Conservation (phyloP, 305 asterid species). For the Solanum aculeatissimum region DNA sequence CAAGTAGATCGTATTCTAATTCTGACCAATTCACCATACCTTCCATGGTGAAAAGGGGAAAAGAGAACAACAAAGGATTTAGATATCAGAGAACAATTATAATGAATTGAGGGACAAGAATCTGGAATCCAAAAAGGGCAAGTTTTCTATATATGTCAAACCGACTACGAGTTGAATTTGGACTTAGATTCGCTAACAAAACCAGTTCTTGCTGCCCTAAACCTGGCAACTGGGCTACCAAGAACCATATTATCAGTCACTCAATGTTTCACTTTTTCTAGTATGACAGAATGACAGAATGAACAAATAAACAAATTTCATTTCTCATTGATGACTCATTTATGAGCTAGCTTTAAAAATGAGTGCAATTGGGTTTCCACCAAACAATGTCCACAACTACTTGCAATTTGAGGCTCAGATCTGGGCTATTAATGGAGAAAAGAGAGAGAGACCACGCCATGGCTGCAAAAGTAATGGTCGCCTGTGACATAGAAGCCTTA, state of each 20-base stretch:
- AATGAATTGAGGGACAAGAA: neutral
- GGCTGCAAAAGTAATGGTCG: conserved; percentile 24
- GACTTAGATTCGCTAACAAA: neutral
- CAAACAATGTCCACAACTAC: neutral
- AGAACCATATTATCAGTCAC: neutral
- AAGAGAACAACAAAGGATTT: neutral
- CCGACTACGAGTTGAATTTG: neutral
- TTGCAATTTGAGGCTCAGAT: conserved; percentile 6
- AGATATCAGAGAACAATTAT: conserved; percentile 1
- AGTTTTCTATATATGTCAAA: neutral
- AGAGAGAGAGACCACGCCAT: neutral
- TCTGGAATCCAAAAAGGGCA: neutral
- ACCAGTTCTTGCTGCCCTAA: neutral
- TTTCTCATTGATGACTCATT: neutral
- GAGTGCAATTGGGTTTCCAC: neutral
- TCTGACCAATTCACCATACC: neutral
- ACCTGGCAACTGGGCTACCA: neutral
- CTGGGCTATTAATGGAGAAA: neutral
- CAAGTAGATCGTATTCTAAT: neutral
- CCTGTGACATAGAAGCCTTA: neutral
- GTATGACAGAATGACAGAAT: neutral
- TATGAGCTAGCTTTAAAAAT: neutral
- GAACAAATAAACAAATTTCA: neutral
- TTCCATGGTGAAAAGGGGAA: neutral
- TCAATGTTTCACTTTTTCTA: neutral